Conservation (phyloP, 2,329 filamentous ascomycete species). For the Emergomyces orientalis region DNA sequence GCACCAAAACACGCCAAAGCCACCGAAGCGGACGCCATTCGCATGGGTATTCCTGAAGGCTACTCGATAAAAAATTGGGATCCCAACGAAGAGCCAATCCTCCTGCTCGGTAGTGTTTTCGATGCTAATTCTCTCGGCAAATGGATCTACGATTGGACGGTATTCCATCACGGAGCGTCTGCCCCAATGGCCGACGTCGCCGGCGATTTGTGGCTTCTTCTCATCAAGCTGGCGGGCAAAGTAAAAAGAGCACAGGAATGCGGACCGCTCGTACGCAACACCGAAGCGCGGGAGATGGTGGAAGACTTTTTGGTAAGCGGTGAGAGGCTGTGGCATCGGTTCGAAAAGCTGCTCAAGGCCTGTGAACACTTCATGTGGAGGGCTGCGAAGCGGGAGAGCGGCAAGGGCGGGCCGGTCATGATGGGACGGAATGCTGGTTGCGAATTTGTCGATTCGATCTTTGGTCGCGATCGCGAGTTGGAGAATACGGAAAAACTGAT, state of each 20-base stretch:
- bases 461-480: constrained; percentile 81
- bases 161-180: constrained; percentile 72
- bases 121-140: constrained; percentile 96
- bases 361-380: constrained; percentile 96
- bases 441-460: constrained; percentile 94
- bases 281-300: constrained; percentile 68
- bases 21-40: constrained; percentile 55
- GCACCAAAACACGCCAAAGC: constrained; percentile 41
- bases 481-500: constrained; percentile 89
- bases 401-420: constrained; percentile 52
- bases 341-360: constrained; percentile 76
- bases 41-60: constrained; percentile 66
- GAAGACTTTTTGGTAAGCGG: constrained; percentile 86
- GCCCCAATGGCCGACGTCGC: constrained; percentile 84
- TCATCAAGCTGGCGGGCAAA: constrained; percentile 90
- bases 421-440: constrained; percentile 88
- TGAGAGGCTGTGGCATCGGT: constrained; percentile 74
- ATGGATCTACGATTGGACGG: constrained; percentile 99
- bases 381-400: constrained; percentile 62
- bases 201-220: constrained; percentile 86
- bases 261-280: constrained; percentile 59
- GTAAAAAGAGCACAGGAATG: constrained; percentile 81
- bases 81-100: constrained; percentile 83
- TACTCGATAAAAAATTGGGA: constrained; percentile 99
- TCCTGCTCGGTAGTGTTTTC: constrained; percentile 89